These are phyloP conservation scores for Calonectria naviculata DNA, from an alignment of 2,329 filamentous ascomycete genomes.

Conservation along the genomic window DNA sequence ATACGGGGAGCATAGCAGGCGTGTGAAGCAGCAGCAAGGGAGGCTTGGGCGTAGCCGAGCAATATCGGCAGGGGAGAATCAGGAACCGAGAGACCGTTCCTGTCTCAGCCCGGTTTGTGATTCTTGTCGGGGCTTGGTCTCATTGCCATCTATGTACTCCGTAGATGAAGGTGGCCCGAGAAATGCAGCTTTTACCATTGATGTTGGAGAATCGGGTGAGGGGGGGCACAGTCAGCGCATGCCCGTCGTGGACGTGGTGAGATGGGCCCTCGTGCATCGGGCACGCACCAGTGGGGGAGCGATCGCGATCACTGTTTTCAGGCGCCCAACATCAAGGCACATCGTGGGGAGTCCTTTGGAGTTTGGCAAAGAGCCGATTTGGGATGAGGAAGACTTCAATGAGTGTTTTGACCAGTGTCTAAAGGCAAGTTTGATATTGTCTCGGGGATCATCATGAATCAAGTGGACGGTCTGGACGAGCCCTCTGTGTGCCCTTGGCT, in stretches of 20 bases:
- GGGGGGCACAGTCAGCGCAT: slow-evolving; percentile 18
- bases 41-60: slow-evolving; percentile 4
- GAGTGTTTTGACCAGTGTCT: slow-evolving; percentile 23
- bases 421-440: neutral
- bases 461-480: neutral
- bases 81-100: neutral
- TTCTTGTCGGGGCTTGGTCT: neutral
- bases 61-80: neutral
- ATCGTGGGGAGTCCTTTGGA: slow-evolving; percentile 18
- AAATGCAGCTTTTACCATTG: neutral
- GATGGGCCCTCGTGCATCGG: slow-evolving; percentile 22
- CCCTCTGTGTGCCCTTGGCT: neutral
- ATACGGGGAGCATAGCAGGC: neutral
- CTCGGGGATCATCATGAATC: neutral
- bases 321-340: neutral
- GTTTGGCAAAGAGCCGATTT: slow-evolving; percentile 3
- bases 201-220: neutral
- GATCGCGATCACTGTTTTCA: slow-evolving; percentile 4
- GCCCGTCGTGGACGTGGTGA: neutral
- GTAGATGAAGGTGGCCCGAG: neutral
- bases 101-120: slow-evolving; percentile 8
- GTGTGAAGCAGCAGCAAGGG: slow-evolving; percentile 4
- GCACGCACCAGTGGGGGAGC: slow-evolving; percentile 15
- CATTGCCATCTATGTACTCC: neutral
- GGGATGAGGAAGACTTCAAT: slow-evolving; percentile 7